phyloP scores from a whole-genome alignment of 257 asterid genomes.

The Verbascum thapsus region DNA sequence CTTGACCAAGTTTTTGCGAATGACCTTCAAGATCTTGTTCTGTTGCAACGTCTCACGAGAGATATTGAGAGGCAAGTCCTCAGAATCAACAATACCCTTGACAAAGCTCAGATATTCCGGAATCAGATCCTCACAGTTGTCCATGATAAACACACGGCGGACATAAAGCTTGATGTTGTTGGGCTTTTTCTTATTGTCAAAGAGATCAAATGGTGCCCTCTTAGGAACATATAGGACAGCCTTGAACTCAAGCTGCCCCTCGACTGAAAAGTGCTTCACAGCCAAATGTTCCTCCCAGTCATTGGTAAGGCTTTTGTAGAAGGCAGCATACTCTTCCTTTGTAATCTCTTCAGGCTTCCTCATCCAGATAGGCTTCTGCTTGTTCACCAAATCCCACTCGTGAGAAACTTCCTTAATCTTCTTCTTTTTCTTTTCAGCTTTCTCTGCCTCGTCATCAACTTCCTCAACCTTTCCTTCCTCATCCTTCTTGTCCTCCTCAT shows the following conservation, averaged over 20 bases:
- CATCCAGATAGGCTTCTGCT: slow-evolving; percentile 72
- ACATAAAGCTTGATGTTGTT: slow-evolving; percentile 67
- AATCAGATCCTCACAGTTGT: slow-evolving; percentile 65
- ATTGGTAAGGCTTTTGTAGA: slow-evolving; percentile 65
- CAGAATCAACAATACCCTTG: slow-evolving; percentile 65
- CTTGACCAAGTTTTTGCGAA: slow-evolving; percentile 65
- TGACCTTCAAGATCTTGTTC: slow-evolving; percentile 63
- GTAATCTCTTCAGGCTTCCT: slow-evolving; percentile 66
- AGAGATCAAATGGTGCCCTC: slow-evolving; percentile 64
- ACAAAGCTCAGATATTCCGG: slow-evolving; percentile 58
- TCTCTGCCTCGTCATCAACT: slow-evolving; percentile 59
- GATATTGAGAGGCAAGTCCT: slow-evolving; percentile 61
- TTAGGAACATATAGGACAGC: slow-evolving; percentile 64
- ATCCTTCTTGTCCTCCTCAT: slow-evolving; percentile 61
- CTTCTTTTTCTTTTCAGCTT: slow-evolving; percentile 62
- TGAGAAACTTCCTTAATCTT: slow-evolving; percentile 63
- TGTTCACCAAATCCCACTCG: slow-evolving; percentile 61
- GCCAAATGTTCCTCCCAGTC: slow-evolving; percentile 74
- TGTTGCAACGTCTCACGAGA: slow-evolving; percentile 59
- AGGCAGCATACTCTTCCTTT: slow-evolving; percentile 65
- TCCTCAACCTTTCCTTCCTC: slow-evolving; percentile 67
- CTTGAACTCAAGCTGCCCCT: slow-evolving; percentile 66
- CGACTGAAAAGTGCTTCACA: slow-evolving; percentile 64
- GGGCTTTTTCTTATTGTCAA: slow-evolving; percentile 62
- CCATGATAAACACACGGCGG: slow-evolving; percentile 64